These are phyloP conservation scores for Zymoseptoria crescenta DNA, from an alignment of 2,329 filamentous ascomycete genomes.

Conservation along the genomic window DNA sequence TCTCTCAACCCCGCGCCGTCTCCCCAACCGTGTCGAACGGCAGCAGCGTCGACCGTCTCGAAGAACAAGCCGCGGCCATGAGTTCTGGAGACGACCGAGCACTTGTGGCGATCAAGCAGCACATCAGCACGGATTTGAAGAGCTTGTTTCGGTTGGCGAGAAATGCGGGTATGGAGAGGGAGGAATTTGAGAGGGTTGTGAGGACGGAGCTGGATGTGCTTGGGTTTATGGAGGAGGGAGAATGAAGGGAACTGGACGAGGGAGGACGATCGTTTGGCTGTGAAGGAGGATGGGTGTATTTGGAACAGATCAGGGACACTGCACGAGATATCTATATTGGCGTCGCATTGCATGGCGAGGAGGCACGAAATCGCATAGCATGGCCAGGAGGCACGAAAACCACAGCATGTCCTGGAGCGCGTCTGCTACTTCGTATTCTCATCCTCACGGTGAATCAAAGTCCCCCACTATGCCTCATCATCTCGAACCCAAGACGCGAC, in stretches of 20 bases:
- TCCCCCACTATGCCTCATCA: neutral
- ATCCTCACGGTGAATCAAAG: neutral
- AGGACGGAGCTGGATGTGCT: conserved; percentile 64
- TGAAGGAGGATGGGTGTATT: neutral
- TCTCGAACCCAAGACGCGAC: neutral
- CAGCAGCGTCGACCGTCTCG: conserved; percentile 48
- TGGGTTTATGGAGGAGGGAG: conserved; percentile 57
- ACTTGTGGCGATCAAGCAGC: conserved; percentile 69
- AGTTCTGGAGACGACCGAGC: conserved; percentile 42
- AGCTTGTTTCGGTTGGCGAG: conserved; percentile 65
- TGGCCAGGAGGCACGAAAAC: neutral
- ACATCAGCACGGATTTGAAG: conserved; percentile 69
- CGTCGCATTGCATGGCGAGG: neutral
- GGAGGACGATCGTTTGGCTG: neutral
- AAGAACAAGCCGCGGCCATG: conserved; percentile 35
- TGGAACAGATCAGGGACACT: neutral
- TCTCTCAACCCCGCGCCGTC: conserved; percentile 45
- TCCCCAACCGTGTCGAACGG: conserved; percentile 31
- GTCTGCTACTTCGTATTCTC: no score
- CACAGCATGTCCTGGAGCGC: no score
- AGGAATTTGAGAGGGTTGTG: conserved; percentile 67
- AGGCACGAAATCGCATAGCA: neutral
- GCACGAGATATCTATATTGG: neutral
- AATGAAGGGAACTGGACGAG: conserved; percentile 16
- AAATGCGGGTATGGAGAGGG: conserved; percentile 62